These are phyloP conservation scores for Bipolaris oryzae DNA, from an alignment of 2,329 filamentous ascomycete genomes.

Conservation along the genomic window DNA sequence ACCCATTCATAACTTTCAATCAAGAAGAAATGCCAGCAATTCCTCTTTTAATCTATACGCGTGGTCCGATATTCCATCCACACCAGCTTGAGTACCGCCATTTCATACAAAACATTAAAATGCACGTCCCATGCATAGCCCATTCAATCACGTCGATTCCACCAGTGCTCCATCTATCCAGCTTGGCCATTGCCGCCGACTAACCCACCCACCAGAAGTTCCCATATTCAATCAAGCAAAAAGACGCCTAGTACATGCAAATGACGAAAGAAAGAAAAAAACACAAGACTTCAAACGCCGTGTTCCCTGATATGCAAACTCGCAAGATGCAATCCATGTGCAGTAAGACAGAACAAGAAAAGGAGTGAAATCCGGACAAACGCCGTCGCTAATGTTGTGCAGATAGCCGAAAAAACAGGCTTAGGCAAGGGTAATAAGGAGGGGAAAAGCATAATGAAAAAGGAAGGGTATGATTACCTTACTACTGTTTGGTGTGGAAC, in stretches of 20 bases:
- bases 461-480: not conserved
- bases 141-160: not conserved
- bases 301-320: constrained; percentile 9
- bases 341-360: not conserved
- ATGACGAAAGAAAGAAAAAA: not conserved
- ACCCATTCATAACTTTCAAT: not conserved
- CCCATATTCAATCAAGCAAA: not conserved
- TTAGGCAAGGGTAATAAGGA: not conserved
- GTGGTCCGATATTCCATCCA: too few relatives aligned
- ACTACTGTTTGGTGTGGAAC: not conserved
- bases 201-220: not conserved
- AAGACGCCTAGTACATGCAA: constrained; percentile 9
- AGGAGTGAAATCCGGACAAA: constrained; percentile 21
- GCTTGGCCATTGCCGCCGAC: not conserved
- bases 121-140: not conserved
- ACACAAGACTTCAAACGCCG: constrained; percentile 4
- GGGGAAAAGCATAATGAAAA: not conserved
- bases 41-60: not conserved
- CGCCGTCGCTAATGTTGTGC: constrained; percentile 17
- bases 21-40: not conserved
- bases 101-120: constrained; percentile 2
- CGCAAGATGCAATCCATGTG: constrained; percentile 4
- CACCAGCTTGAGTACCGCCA: not conserved
- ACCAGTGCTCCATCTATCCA: not conserved
- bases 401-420: not conserved